Percentiles rank a stretch among this genome's conserved stretches.
phyloP scores from a whole-genome alignment of 257 asterid genomes.

The Mentha longifolia region DNA sequence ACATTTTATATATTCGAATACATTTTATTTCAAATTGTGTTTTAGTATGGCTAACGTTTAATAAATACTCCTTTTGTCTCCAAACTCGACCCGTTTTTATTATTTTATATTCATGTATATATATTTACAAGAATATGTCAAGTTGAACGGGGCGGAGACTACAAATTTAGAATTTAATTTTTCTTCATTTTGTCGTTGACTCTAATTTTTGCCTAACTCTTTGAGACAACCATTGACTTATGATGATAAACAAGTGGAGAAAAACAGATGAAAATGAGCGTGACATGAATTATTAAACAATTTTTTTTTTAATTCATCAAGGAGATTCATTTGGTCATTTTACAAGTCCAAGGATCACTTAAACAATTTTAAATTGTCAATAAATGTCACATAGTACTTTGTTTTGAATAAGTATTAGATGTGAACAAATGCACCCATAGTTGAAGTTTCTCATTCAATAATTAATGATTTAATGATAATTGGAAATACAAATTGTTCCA shows the following conservation, averaged over 20 bases:
- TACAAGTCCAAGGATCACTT: not conserved
- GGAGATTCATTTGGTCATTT: conserved; percentile 11
- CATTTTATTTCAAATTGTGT: not conserved
- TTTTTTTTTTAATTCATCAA: conserved; percentile 1
- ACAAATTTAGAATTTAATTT: not conserved
- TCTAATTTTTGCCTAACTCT: not conserved
- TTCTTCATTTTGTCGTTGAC: not conserved
- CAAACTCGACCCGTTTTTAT: no score
- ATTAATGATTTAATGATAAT: not conserved
- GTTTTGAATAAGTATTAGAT: no score
- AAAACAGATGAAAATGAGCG: not conserved
- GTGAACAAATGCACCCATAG: not conserved
- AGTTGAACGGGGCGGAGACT: no score
- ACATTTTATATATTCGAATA: no score
- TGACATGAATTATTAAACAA: conserved; percentile 1
- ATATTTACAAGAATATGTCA: no score
- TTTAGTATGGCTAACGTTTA: not conserved
- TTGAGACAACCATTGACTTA: conserved; percentile 10
- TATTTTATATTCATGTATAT: no score
- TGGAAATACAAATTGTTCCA: not conserved
- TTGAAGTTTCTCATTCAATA: not conserved
- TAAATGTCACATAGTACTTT: no score
- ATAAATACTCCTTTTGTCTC: not conserved
- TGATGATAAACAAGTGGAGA: not conserved
- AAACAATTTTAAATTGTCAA: not conserved